Evolutionary conservation across 495 filamentous ascomycete genomes (phyloP).

Genomic region (Pseudevernia furfuracea): DNA sequence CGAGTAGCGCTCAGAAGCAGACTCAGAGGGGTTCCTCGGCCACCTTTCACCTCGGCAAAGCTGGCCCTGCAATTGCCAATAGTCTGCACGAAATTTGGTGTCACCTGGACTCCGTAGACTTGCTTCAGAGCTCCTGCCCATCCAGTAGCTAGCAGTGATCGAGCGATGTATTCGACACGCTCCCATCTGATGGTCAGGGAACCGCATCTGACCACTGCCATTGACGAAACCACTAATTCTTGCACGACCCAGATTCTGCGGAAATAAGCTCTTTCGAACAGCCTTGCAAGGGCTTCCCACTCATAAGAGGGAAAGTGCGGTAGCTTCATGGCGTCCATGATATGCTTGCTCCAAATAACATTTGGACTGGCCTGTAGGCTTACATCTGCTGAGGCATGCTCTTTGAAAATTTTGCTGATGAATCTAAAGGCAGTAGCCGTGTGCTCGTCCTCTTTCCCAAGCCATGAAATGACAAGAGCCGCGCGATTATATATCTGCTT

Average conservation of each 20-base stretch:
- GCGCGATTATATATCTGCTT: slow-evolving; percentile 30
- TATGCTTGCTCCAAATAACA: slow-evolving; percentile 2
- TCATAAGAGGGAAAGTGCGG: slow-evolving; percentile 12
- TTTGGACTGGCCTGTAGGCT: slow-evolving; percentile 8
- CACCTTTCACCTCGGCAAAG: slow-evolving; percentile 4
- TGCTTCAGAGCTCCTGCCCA: slow-evolving; percentile 12
- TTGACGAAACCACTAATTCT: slow-evolving; percentile 10
- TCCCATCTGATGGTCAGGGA: slow-evolving; percentile 6
- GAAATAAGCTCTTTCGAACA: slow-evolving; percentile 6
- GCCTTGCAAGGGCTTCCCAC: slow-evolving; percentile 11
- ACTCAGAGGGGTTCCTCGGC: slow-evolving; percentile 6
- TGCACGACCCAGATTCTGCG: slow-evolving; percentile 11
- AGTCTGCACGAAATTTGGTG: slow-evolving; percentile 12
- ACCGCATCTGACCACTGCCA: slow-evolving; percentile 5
- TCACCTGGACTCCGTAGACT: slow-evolving; percentile 2
- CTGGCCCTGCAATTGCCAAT: slow-evolving; percentile 11
- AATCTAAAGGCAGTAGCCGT: slow-evolving; percentile 5
- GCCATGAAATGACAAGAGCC: slow-evolving; percentile 27
- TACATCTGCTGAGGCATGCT: slow-evolving; percentile 4
- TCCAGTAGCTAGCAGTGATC: slow-evolving; percentile 7
- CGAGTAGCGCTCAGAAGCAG: slow-evolving; percentile 9
- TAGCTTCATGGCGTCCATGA: slow-evolving; percentile 11
- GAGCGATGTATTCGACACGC: slow-evolving; percentile 9
- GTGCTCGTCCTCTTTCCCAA: slow-evolving; percentile 23
- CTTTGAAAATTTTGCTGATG: not conserved